Evolutionary conservation across 441 rosid genomes (phyloP), one percentile per base, ranked within the genome.

Genomic region (Pelargonium citronellum): DNA sequence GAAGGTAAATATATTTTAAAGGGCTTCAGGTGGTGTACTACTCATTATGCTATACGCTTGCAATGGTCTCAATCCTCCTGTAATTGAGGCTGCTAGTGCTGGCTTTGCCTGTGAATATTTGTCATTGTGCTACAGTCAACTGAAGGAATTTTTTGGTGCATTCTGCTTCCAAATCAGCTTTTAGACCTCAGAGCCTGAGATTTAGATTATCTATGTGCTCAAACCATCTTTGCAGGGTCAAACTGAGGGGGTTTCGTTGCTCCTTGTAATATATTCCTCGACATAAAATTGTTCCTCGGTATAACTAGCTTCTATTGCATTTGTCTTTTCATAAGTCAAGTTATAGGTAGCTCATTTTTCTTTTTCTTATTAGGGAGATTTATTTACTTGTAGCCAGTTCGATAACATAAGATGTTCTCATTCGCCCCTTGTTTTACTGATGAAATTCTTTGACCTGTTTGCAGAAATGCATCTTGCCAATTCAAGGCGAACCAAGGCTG

Each of bases 401-500:
- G 34, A 19, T 58, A 10, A 19, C 34, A 60, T 34, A 60, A 60
- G 64, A 10, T 60, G n/a, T 60, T 60, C 70, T 77, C 30, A 41
- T 51, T 69, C 0, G 27, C 7, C 9, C 66, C 58, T 20, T 24
- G 10, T 11, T 78, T 0, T 20, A n/a, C 70, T 13, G 12, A 61
- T 64, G 47, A 55, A 20, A 55, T 73, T 73, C 27, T 43, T 67
- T 67, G 27, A 62, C 22, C 43, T 69, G 51, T 67, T 17, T 78
- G 72, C 81, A 95, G 99, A 95, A 81, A 77, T 87, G 78, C 89
- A 82, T 67, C 97, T 92, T 74, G 88, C 97, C 66, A 86, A 78
- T 82, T 87, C 87, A 39, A 90, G 96, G 79, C 85, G 80, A 76
- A 87, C 78, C 41, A 84, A 82, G 73, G 77, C 84, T 49, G 95